Evolutionary conservation across 441 rosid species (phyloP), one percentile per base, ranked within the genome.

Genomic region (Sinapis alba): DNA sequence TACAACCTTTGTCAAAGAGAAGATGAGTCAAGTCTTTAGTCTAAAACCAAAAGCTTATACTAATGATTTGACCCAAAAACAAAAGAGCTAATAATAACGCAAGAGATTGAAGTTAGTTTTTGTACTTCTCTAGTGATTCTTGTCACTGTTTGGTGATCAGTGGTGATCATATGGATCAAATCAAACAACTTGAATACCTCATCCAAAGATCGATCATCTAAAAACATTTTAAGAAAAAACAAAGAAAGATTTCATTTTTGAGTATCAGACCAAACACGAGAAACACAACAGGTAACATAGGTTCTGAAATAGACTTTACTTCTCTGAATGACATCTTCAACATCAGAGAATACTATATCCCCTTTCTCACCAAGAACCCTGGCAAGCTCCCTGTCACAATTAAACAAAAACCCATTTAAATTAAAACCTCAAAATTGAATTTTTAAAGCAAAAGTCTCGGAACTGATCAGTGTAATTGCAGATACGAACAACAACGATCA

Each of bases 131-230:
- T 89, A 7, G 98, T 89, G 82, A 96, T 93, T 81, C 99, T 90
- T 47, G 93, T 86, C 43, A 96, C 79, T 2, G 99, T 89, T 68
- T 84, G 58, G 77, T 93, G 99, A 79, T 96, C 97, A 28, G 98
- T 91, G 21, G 99, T 93, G 67, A 96, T 75, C 71, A 89, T 68
- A 79, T 93, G 99, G 72, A 96, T 93, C 71, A 96, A 82, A 78
- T 93, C 98, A 38, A 96, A 96, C 82, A 96, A 82, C 87, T 91
- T 93, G 93, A 96, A 93, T 38, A 93, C 99, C 75, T 96, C 98
- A 45, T 9, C 74, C 79, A 86, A 78, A 58, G 99, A 82, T 19
- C 99, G 91, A 82, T 89, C 92, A 82, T 83, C 98, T 93, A 78
- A 79, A 64, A 41, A n/a, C 43, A 72, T 16, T 7, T n/a, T n/a